Evolutionary conservation across 331 rosid species (phyloP), one percentile per base, ranked within the genome.

Genomic region (Rosa hybrid): DNA sequence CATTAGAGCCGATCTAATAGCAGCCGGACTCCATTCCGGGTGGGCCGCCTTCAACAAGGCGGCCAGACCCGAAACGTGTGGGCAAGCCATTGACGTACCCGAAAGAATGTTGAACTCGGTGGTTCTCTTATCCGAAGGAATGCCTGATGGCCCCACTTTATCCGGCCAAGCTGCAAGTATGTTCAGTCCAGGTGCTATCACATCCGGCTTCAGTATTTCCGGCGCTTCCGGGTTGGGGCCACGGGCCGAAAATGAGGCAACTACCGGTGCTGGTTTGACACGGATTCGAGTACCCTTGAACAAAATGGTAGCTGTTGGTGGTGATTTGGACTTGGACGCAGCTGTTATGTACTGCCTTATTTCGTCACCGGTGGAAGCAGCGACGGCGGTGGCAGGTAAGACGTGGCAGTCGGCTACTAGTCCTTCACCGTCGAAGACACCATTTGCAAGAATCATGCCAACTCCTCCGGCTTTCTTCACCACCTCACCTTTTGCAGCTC

Each of bases 121-220:
- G 25, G 78, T 78, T 0, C 98, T 83, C 42, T 59, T 80, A 83
- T 96, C 99, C 0, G 97, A 88, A 44, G 93, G 77, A 44, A 91
- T 76, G 5, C 98, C 96, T 4, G 98, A 91, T 0, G 99, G 99
- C 0, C 99, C 98, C 4, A 96, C 87, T 51, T 62, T 82, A 27
- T 96, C 98, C 18, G 98, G 99, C 99, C 99, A 96, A 65, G 99
- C 99, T 6, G 99, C 99, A 12, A 96, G 92, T 48, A 96, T 96
- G 87, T 96, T 96, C 85, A 96, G 64, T 6, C 99, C 98, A 0
- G 98, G 99, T 0, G 99, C 99, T 71, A 96, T 88, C 72, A 96
- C 85, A 63, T 96, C 99, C 0, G 99, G 98, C 85, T 96, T 96
- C 39, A 96, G 79, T 62, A 96, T 89, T 80, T 96, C 98, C 2